Percentiles rank a stretch among this genome's conserved stretches.
phyloP scores from a whole-genome alignment of 306 rosid genomes.

The Dalbergia cultrata region DNA sequence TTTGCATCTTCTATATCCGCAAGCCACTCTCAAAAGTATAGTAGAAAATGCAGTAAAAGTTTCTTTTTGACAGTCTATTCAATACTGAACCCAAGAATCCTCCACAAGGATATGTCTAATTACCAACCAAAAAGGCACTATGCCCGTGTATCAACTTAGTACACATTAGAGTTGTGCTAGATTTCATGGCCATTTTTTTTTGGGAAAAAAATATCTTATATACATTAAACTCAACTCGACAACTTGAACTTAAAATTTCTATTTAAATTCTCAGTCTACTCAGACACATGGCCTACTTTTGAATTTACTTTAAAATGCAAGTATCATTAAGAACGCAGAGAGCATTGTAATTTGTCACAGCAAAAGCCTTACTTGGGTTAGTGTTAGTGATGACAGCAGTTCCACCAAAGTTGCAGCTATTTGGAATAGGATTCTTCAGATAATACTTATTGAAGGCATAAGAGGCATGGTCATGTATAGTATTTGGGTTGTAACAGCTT shows the following conservation, averaged over 20 bases:
- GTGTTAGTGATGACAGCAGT: slow-evolving; percentile 80
- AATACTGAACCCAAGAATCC: slow-evolving; percentile 34
- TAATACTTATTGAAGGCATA: slow-evolving; percentile 80
- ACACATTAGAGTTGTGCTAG: background rate
- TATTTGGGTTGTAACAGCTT: slow-evolving; percentile 72
- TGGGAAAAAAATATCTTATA: background rate
- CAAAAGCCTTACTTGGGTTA: slow-evolving; percentile 72
- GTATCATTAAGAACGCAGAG: background rate
- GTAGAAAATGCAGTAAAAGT: slow-evolving; percentile 17
- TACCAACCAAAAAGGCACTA: slow-evolving; percentile 17
- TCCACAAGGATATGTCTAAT: slow-evolving; percentile 19
- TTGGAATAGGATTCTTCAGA: slow-evolving; percentile 79
- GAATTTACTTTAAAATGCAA: slow-evolving; percentile 27
- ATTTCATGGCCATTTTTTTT: background rate
- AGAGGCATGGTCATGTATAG: slow-evolving; percentile 74
- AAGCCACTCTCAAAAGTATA: slow-evolving; percentile 8
- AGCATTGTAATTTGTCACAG: background rate
- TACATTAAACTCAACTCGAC: no score
- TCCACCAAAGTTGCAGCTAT: slow-evolving; percentile 87
- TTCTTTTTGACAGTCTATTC: background rate
- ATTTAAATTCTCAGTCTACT: no score
- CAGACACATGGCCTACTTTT: no score
- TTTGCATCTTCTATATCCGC: slow-evolving; percentile 30
- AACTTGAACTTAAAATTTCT: background rate
- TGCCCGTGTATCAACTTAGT: background rate